Base-by-base conservation (phyloP, 306 rosid species). In the Quercus mongolica region DNA sequence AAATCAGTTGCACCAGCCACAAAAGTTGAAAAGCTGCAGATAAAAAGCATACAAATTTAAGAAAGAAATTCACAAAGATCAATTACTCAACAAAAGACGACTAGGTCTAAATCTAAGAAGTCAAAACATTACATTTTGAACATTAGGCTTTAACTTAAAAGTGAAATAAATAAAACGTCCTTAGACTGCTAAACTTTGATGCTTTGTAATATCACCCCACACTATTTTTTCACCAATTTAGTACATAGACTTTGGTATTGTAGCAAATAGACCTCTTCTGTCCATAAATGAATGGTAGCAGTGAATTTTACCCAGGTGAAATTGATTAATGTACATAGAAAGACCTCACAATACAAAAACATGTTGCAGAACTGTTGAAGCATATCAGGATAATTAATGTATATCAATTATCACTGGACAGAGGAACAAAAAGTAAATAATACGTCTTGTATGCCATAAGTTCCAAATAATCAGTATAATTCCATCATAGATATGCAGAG, bases 11-110 rank as follows among this genome's bases (percentile, higher is more conserved):
- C 76, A 30, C 85, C 81, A 54, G 75, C 51, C 35, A 74, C 77
- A 76, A 52, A 71, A 49, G 80, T 81, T 23, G 84, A 49, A 30
- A 80, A 79, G 85, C 99, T 92, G 95, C 86, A 91, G 55, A 67
- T 17, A 56, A 76, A 79, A 54, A 41, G 63, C 7, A 44, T 14
- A 74, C 20, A 18, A 68, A 68, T 35, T 68, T 21, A 68, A 68
- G 51, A 9, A 33, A 18, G 26, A 18, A 31, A 31, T 30, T 64
- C 70, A 28, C 41, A 5, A 68, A 68, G 20, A 64, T 30, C 13
- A 64, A 9, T 30, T 33, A 68, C 23, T 18, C 46, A 68, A 18
- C 10, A 9, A 8, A 35, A 68, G 8, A 33, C 23, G 2, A 68
- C 52, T 35, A 35, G 23, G 9, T 4, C 5, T 68, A 35, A 35